Evolutionary conservation across 2,329 filamentous ascomycete genomes (phyloP).

Genomic region (Sphaceloma murrayae): DNA sequence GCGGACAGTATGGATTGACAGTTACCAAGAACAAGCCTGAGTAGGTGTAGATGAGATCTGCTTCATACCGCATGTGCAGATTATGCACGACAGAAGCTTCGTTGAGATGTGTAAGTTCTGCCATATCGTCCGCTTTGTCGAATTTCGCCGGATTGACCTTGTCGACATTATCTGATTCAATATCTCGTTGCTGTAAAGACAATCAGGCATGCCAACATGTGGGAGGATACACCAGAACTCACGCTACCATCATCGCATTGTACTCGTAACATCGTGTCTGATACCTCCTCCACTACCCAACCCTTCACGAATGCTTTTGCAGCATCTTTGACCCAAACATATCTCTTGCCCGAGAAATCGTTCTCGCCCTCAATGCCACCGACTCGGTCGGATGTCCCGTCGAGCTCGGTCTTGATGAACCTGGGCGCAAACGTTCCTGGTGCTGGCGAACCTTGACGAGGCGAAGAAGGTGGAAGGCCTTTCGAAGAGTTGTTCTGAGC

Average conservation of each 20-base stretch:
- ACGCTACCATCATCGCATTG: constrained; percentile 90
- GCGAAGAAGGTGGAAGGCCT: constrained; percentile 9
- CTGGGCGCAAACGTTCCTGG: constrained; percentile 88
- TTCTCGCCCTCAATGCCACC: constrained; percentile 88
- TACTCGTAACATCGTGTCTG: constrained; percentile 60
- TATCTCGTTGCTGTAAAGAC: constrained; percentile 64
- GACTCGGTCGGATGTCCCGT: constrained; percentile 46
- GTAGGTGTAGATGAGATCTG: constrained; percentile 95
- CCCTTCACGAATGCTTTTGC: constrained; percentile 84
- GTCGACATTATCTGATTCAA: constrained; percentile 79
- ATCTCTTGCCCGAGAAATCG: constrained; percentile 96
- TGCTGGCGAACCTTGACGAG: constrained; percentile 33
- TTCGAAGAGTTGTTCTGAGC: neutral
- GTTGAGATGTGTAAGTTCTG: constrained; percentile 93
- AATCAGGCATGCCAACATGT: constrained; percentile 21
- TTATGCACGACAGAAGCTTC: constrained; percentile 98
- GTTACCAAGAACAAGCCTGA: constrained; percentile 94
- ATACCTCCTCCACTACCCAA: constrained; percentile 77
- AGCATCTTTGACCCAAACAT: constrained; percentile 91
- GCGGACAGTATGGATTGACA: constrained; percentile 88
- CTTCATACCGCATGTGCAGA: constrained; percentile 85
- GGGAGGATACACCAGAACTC: constrained; percentile 30
- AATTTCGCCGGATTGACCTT: constrained; percentile 99
- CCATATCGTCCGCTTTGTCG: constrained; percentile 99
- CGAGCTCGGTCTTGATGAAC: constrained; percentile 82